Evolutionary conservation across 2,329 filamentous ascomycete species (phyloP), one percentile per base, ranked within the genome.

Genomic region (Venturia oleaginea): DNA sequence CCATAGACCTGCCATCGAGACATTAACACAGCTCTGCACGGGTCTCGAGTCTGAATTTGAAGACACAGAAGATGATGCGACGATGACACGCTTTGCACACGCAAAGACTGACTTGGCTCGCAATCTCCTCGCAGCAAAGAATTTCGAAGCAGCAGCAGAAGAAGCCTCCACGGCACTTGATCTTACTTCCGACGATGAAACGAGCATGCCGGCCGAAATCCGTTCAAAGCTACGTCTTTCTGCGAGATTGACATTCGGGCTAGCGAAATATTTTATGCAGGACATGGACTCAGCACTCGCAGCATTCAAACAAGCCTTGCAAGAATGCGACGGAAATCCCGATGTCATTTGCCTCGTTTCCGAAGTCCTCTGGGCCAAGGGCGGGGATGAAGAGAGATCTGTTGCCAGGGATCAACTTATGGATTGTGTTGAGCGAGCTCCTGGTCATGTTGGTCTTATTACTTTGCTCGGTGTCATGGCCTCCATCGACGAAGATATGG

Each of bases 321-420:
- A 87, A 64, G 92, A 96, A 72, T 91, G 89, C 0, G 78, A 84
- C 37, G 84, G 84, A 43, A 86, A 91, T 67, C 89, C 92, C 0
- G 92, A 97, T 71, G 88, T 93, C 0, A 87, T 92, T 0, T 97
- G 92, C 71, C 81, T 97, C 15, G 81, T 97, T 15, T 90, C 92
- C 0, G 91, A 97, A 75, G 90, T 97, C 0, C 82, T 97, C 0
- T 99, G 94, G 93, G 92, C 92, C 0, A 91, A 91, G 68, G 92
- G 90, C 10, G 86, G 86, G 0, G 84, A 88, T 7, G 82, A 86
- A 0, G 89, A 92, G 64, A 85, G 88, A 59, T 85, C 87, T 61
- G 86, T 89, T 67, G 92, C 93, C 19, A 84, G 91, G 3, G 86
- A 89, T 62, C 84, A 90, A 67, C 81, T 99, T 0, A 93, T 96